Base-by-base conservation (phyloP, 495 filamentous ascomycete genomes). In the Neurospora sp. region DNA sequence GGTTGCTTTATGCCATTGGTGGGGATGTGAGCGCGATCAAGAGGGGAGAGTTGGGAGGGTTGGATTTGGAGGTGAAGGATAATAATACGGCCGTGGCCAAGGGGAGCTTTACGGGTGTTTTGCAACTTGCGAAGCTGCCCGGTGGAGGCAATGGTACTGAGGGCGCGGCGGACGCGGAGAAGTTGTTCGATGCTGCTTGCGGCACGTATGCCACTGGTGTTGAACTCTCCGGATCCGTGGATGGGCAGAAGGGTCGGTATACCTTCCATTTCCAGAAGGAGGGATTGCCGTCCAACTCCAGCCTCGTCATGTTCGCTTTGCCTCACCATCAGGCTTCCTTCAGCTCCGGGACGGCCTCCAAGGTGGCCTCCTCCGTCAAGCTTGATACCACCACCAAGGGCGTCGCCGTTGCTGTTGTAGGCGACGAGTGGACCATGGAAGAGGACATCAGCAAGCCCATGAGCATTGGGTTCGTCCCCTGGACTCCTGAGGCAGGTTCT, bases 341-440 rank as follows among this genome's bases (percentile, higher is more conserved):
- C 73, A 89, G 92, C 74, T 70, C 73, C 5, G 79, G 68, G 6
- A 96, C 93, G 3, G 73, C 79, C 12, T 82, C 78, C 5, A 86
- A 82, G n/a, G 77, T 86, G 71, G 53, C 27, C 14, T 90, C 91
- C 31, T 79, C 81, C 10, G 78, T 94, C 16, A 85, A 87, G 69
- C 81, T 98, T 14, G 87, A 91, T 48, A 96, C 93, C 8, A 94
- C 93, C 0, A 97, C 93, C 5, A 99, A 98, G 80, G 96, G 96
- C 9, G 82, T 89, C 42, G 91, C 91, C 27, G 89, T 85, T 10
- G 92, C 91, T 3, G 89, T 98, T 2, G 75, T 90, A 35, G 91
- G 89, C 6, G 91, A 97, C 78, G 82, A 76, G 5, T 97, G 95
- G 92, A 93, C 89, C 0, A 88, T 98, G 87, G 76, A 87, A 9